Base-by-base conservation (phyloP, 2,329 filamentous ascomycete genomes). In the Verticillium dahliae region DNA sequence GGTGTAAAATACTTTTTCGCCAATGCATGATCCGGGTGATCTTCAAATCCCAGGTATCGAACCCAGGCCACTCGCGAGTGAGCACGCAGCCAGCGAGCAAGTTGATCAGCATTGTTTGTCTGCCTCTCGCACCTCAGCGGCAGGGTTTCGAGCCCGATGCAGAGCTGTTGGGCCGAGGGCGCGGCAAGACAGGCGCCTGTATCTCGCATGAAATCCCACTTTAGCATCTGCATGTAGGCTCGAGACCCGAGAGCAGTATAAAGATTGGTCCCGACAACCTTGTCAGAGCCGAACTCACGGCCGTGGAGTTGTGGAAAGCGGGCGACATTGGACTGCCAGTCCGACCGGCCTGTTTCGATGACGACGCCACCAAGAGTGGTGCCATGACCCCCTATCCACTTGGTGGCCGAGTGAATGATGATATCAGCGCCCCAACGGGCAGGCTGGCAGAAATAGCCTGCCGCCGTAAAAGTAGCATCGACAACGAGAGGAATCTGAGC, bases 331-430 rank as follows among this genome's bases (percentile, higher is more conserved):
- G 89, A 89, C 68, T 90, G 91, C 93, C 94, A 98, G 81, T 96
- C 90, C 73, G 97, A 98, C 73, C 91, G 95, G 69, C 93, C 93
- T 67, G 88, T 86, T 78, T 97, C 93, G 66, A 97, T 81, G 37
- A 97, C 84, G 52, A 97, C 84, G 63, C 93, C 93, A 62, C 84
- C 93, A 67, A 97, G 90, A 33, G 93, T 97, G 45, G 93, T 96
- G 64, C 93, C 94, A 75, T 98, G 94, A 50, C 93, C 93, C 61
- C 93, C 93, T 65, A 98, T 97, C 93, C 93, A 97, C 77, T 97
- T 97, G 62, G 93, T 97, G 11, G 92, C 92, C 50, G 90, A 95
- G 82, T 97, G 92, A 27, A 97, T 91, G 59, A 97, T 89, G 64
- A 97, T 97, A 72, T 97, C 93, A 65, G 91, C 93, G 61, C 93